Base-by-base conservation (phyloP, 768 basidiomycete genomes). In the Multifurca ochricompacta region DNA sequence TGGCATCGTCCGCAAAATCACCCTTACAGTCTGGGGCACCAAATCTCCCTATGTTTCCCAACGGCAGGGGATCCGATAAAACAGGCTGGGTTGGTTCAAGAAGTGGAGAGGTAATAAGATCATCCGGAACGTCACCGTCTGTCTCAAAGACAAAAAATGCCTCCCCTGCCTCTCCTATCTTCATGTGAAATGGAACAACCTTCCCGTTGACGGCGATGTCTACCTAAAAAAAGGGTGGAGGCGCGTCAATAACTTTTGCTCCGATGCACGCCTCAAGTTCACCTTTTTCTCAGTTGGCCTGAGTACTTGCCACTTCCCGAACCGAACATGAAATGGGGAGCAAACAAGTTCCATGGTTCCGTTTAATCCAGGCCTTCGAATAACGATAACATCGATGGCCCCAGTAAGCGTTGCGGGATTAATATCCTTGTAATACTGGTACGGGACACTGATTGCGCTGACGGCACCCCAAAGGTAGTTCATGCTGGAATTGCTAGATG, bases 141-240 rank as follows among this genome's bases (percentile, higher is more conserved):
- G 95, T 97, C 70, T 99, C 95, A 61, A 98, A 91, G 36, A 99
- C 87, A 65, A 98, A 98, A 76, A 98, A 99, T 0, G 94, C 96
- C 71, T 99, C 96, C 4, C 96, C 96, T 1, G 96, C 92, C 54
- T 98, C 96, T 36, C 93, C 94, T 58, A 98, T 92, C 76, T 99
- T 98, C 96, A 99, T 99, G 68, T 78, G 79, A 69, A 90, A 98
- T 0, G 95, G 95, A 52, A 93, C 86, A 40, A 78, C 77, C 62
- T 82, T 74, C 36, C 87, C 90, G 70, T 96, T 94, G 64, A 98
- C 83, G 47, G 81, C 80, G 31, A 98, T 80, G 58, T 84, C 89
- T 59, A 98, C 95, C 91, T 93, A 59, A 14, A 41, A 34, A 27
- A 36, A 28, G 18, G 18, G 18, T 4, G 8, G 13, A 28, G 6